Conservation (phyloP, 495 filamentous ascomycete genomes). For the Penicillium bialowiezense region DNA sequence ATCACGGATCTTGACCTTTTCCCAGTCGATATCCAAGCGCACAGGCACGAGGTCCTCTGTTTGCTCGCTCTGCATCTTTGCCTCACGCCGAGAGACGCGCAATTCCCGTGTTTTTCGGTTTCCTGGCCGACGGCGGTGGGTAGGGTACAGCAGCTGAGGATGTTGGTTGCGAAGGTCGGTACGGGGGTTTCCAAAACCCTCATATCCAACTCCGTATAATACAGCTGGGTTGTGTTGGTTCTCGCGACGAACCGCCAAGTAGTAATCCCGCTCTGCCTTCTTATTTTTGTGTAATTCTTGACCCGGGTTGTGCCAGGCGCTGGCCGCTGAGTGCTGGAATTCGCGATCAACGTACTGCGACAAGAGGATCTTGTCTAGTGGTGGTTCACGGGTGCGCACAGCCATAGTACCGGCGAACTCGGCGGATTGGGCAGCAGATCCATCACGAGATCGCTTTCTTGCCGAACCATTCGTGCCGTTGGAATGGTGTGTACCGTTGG, state of each 20-base stretch:
- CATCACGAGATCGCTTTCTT: slow-evolving; percentile 60
- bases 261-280: slow-evolving; percentile 52
- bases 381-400: slow-evolving; percentile 37
- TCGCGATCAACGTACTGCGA: slow-evolving; percentile 79
- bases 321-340: slow-evolving; percentile 59
- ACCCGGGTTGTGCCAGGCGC: slow-evolving; percentile 40
- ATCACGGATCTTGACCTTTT: slow-evolving; percentile 92
- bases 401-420: slow-evolving; percentile 26
- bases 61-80: slow-evolving; percentile 81
- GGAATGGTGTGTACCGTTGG: slow-evolving; percentile 30
- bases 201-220: slow-evolving; percentile 78
- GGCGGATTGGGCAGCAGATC: slow-evolving; percentile 41
- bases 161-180: slow-evolving; percentile 61
- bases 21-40: slow-evolving; percentile 89
- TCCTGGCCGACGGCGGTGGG: slow-evolving; percentile 67
- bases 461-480: slow-evolving; percentile 43
- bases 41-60: slow-evolving; percentile 89
- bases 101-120: slow-evolving; percentile 68
- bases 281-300: slow-evolving; percentile 51
- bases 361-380: slow-evolving; percentile 57
- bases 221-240: slow-evolving; percentile 55
- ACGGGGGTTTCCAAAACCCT: slow-evolving; percentile 81
- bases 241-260: slow-evolving; percentile 46
- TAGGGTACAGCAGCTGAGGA: slow-evolving; percentile 71
- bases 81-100: slow-evolving; percentile 70